These are phyloP conservation scores for Trichoderma guizhouense DNA, from an alignment of 2,329 filamentous ascomycete species.

Conservation along the genomic window DNA sequence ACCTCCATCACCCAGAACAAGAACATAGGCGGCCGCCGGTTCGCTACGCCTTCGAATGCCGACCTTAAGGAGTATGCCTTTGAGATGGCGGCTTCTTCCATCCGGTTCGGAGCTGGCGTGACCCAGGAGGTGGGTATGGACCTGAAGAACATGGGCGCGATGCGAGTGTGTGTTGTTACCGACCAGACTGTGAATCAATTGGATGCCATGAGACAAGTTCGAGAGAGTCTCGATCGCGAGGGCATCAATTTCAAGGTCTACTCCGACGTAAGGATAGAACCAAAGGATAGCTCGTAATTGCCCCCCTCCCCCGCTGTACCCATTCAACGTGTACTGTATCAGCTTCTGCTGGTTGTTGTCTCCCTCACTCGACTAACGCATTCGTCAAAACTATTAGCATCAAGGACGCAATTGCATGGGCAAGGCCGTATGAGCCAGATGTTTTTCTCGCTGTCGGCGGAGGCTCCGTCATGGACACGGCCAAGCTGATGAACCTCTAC, in stretches of 20 bases:
- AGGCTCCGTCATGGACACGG: conserved; percentile 95
- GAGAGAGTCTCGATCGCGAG: conserved; percentile 74
- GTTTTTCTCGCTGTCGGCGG: conserved; percentile 86
- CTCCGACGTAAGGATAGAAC: conserved; percentile 78
- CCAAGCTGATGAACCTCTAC: conserved; percentile 98
- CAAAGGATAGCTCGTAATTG: conserved; percentile 84
- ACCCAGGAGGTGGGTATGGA: conserved; percentile 99
- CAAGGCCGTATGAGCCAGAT: conserved; percentile 76
- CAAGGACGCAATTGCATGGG: conserved; percentile 83
- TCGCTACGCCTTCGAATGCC: conserved; percentile 69
- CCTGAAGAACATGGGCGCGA: conserved; percentile 82
- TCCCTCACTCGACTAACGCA: neutral
- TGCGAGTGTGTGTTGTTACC: conserved; percentile 88
- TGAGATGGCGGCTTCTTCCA: conserved; percentile 94
- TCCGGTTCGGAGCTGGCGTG: conserved; percentile 87
- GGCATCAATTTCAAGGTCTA: conserved; percentile 80
- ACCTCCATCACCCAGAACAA: conserved; percentile 50
- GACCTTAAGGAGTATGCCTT: conserved; percentile 93
- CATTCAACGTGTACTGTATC: neutral
- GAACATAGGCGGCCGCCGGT: conserved; percentile 43
- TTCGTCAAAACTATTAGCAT: conserved; percentile 52
- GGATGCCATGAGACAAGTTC: conserved; percentile 84
- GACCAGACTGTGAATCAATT: conserved; percentile 78
- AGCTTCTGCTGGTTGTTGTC: neutral
- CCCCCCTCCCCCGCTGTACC: neutral